These are phyloP conservation scores for Amanita pallidorosea DNA, from an alignment of 768 basidiomycete species.

Conservation along the genomic window DNA sequence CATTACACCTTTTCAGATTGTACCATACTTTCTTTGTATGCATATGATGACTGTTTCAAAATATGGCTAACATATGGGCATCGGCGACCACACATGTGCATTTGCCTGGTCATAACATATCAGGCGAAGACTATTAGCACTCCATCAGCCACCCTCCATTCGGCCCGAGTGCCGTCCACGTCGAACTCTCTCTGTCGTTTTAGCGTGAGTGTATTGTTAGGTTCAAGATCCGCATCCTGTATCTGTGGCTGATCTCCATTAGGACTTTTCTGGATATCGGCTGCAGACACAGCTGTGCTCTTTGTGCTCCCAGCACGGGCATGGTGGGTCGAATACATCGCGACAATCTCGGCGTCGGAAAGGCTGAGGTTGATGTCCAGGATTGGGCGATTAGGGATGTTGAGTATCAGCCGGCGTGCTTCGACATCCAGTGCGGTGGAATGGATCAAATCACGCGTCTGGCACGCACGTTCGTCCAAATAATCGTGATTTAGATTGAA, in stretches of 20 bases:
- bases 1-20: background rate
- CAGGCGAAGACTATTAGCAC: constrained; percentile 34
- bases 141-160: constrained; percentile 54
- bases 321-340: constrained; percentile 11
- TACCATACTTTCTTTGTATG: too few relatives aligned
- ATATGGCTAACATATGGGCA: too few relatives aligned
- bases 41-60: background rate
- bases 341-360: constrained; percentile 42
- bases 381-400: constrained; percentile 32
- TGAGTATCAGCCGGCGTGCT: constrained; percentile 42
- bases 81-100: too few relatives aligned
- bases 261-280: background rate
- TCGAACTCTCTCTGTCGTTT: constrained; percentile 51
- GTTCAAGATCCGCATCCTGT: constrained; percentile 11
- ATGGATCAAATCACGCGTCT: constrained; percentile 38
- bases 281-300: background rate
- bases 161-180: constrained; percentile 51
- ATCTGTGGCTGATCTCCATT: background rate
- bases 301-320: constrained; percentile 4
- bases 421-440: constrained; percentile 56
- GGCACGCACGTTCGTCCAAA: background rate
- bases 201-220: constrained; percentile 28
- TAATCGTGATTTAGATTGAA: background rate
- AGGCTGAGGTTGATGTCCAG: constrained; percentile 51
- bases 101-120: too few relatives aligned